Evolutionary conservation across 169 alveolate genomes (phyloP).

Genomic region (Neospora caninum): DNA sequence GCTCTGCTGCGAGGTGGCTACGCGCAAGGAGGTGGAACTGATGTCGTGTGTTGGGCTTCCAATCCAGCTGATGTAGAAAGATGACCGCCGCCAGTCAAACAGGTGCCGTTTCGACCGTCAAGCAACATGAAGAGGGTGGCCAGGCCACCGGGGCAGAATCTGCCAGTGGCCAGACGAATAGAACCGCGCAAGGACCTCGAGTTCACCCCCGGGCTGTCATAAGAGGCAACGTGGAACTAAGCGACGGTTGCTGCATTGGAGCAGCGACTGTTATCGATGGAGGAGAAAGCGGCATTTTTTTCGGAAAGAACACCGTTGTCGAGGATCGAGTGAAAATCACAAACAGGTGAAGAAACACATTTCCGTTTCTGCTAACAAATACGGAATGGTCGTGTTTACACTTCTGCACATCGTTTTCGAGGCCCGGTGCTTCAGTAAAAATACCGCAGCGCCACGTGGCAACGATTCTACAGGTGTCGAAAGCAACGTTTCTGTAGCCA

Average conservation of each 20-base stretch:
- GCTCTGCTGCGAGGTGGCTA: no score
- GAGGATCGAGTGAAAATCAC: background rate
- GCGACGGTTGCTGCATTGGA: slow-evolving; percentile 26
- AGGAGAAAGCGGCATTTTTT: slow-evolving; percentile 8
- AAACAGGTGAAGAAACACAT: background rate
- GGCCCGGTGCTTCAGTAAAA: no score
- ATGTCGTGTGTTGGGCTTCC: no score
- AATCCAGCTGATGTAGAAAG: background rate
- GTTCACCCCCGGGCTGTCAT: slow-evolving; percentile 24
- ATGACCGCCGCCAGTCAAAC: background rate
- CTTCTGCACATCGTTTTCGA: no score
- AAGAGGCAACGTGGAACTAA: background rate
- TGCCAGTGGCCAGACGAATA: background rate
- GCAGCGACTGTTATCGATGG: slow-evolving; percentile 8
- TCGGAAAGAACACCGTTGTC: slow-evolving; percentile 22
- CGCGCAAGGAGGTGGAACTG: no score
- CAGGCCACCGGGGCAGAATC: background rate
- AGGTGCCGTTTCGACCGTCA: background rate
- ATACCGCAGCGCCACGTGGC: no score
- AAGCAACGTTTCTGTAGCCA: no score
- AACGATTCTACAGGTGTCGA: no score
- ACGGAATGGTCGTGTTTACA: no score
- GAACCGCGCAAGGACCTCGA: background rate
- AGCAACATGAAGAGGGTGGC: background rate
- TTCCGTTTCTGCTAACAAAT: no score